Percentiles rank a stretch among this genome's conserved stretches.
These are phyloP conservation scores for Aspergillus nanangensis DNA, from an alignment of 495 filamentous ascomycete genomes.

Conservation along the genomic window DNA sequence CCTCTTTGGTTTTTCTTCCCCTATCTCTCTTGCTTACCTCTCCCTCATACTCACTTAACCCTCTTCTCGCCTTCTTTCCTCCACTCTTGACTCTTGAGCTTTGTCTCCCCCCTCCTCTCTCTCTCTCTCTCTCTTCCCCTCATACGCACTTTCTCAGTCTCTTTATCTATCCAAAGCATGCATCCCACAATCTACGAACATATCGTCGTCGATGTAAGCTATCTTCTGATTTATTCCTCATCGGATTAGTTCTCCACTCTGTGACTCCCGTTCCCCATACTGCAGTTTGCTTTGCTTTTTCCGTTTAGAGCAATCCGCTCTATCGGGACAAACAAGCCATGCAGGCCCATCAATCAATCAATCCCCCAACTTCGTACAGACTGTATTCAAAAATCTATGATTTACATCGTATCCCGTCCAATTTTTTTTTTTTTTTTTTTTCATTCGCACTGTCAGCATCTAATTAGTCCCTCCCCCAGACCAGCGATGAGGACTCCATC, in stretches of 20 bases:
- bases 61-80: neutral
- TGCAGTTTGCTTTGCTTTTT: neutral
- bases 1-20: no score
- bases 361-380: neutral
- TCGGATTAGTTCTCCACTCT: neutral
- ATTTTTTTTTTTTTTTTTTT: neutral
- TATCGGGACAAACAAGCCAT: neutral
- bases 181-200: constrained; percentile 29
- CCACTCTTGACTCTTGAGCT: no score
- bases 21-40: neutral
- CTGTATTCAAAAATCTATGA: neutral
- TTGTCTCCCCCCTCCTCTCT: no score
- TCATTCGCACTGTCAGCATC: neutral
- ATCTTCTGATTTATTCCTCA: neutral
- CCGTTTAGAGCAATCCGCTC: neutral
- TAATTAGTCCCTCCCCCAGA: constrained; percentile 18
- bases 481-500: constrained; percentile 38
- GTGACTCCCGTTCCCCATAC: neutral
- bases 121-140: constrained; percentile 1
- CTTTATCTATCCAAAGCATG: constrained; percentile 17
- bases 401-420: neutral
- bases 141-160: neutral
- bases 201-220: constrained; percentile 39
- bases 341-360: no score
- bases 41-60: constrained; percentile 1